phyloP scores from a whole-genome alignment of 192 early-diverging fungal species.

The Geosiphon pyriformis region DNA sequence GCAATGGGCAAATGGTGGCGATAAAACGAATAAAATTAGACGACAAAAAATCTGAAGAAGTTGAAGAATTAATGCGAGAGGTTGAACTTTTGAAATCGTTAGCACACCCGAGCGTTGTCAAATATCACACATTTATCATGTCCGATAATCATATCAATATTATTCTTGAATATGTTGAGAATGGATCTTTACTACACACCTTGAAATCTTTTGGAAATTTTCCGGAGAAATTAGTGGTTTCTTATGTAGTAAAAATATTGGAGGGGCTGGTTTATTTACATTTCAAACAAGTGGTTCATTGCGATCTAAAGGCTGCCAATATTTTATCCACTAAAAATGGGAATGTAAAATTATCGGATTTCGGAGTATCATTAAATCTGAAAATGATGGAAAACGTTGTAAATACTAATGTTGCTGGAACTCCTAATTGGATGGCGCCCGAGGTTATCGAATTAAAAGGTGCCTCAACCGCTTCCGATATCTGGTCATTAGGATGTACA shows the following conservation, averaged over 20 bases:
- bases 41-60: slow-evolving; percentile 56
- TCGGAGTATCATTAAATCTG: slow-evolving; percentile 90
- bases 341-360: slow-evolving; percentile 92
- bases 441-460: slow-evolving; percentile 90
- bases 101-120: slow-evolving; percentile 77
- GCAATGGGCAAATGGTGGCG: slow-evolving; percentile 77
- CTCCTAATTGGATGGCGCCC: slow-evolving; percentile 86
- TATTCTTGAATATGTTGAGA: slow-evolving; percentile 86
- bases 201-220: slow-evolving; percentile 86
- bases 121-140: slow-evolving; percentile 77
- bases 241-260: slow-evolving; percentile 84
- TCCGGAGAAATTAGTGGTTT: slow-evolving; percentile 81
- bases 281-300: slow-evolving; percentile 82
- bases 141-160: slow-evolving; percentile 70
- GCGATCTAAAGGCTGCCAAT: slow-evolving; percentile 95
- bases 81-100: slow-evolving; percentile 83
- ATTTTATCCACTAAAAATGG: slow-evolving; percentile 95
- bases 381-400: slow-evolving; percentile 59
- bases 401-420: slow-evolving; percentile 77
- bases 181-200: slow-evolving; percentile 84
- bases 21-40: slow-evolving; percentile 80
- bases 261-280: slow-evolving; percentile 89
- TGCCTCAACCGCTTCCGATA: slow-evolving; percentile 83
- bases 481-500: slow-evolving; percentile 93
- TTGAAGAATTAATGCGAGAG: slow-evolving; percentile 81